These are phyloP conservation scores for Pseudonitzschia multistriata DNA, from an alignment of 108 stramenopile genomes.

Conservation along the genomic window DNA sequence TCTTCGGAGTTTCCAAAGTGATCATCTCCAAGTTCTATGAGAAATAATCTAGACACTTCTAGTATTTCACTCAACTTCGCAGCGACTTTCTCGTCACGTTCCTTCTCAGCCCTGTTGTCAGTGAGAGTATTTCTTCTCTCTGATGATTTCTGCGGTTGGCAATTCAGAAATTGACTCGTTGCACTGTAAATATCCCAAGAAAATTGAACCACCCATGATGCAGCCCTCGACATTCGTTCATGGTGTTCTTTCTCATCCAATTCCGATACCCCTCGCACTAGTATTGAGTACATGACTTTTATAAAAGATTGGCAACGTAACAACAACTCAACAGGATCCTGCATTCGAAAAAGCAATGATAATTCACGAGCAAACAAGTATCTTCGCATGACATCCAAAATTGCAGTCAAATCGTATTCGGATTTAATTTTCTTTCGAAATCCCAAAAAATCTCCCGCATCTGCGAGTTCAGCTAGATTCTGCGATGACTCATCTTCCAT, in stretches of 20 bases:
- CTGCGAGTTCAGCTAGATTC: constrained; percentile 37
- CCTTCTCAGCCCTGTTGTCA: background rate
- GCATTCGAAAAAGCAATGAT: constrained; percentile 58
- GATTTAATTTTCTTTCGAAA: constrained; percentile 59
- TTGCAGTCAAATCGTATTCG: constrained; percentile 42
- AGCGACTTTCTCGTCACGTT: constrained; percentile 45
- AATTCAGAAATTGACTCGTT: constrained; percentile 5
- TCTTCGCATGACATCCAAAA: constrained; percentile 47
- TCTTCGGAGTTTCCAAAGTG: constrained; percentile 41
- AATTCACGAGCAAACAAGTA: constrained; percentile 77
- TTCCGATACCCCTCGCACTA: constrained; percentile 27
- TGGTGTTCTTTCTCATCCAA: constrained; percentile 23
- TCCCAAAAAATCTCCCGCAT: constrained; percentile 54
- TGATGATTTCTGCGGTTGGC: background rate
- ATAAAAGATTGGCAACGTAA: constrained; percentile 53
- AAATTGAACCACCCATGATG: constrained; percentile 65
- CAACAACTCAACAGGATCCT: constrained; percentile 57
- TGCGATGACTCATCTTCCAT: constrained; percentile 12
- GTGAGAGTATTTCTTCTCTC: background rate
- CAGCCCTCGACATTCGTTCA: constrained; percentile 40
- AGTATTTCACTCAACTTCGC: constrained; percentile 58
- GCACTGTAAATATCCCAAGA: constrained; percentile 75
- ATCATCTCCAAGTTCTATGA: constrained; percentile 61
- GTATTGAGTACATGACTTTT: constrained; percentile 40
- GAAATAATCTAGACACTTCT: constrained; percentile 63